Evolutionary conservation across 192 early-diverging fungal species (phyloP).

Genomic region (Radiomyces spectabilis): DNA sequence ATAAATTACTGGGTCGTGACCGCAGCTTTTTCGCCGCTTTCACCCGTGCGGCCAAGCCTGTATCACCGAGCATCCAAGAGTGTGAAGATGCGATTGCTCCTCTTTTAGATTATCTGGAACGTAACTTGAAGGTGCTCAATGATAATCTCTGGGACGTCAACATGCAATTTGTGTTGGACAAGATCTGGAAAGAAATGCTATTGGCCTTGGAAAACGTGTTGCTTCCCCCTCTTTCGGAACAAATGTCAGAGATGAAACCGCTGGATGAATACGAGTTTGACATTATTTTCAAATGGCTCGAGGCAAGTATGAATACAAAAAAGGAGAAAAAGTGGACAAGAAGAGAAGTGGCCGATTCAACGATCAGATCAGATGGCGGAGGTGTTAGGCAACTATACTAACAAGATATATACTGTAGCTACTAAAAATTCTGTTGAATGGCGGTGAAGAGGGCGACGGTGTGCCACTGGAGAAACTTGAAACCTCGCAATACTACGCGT

Average conservation of each 20-base stretch:
- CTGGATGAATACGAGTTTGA: constrained; percentile 57
- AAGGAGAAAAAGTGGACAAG: no score
- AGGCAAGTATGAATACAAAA: constrained; percentile 22
- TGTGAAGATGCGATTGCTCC: constrained; percentile 64
- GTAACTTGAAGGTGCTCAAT: constrained; percentile 57
- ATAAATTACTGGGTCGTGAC: constrained; percentile 37
- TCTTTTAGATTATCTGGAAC: constrained; percentile 74
- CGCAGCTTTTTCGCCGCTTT: constrained; percentile 38
- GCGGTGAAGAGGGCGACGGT: constrained; percentile 62
- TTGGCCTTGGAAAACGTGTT: constrained; percentile 57
- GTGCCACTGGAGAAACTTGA: constrained; percentile 53
- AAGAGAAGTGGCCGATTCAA: no score
- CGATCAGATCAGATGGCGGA: no score
- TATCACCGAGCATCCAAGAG: constrained; percentile 32
- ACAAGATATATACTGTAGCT: constrained; percentile 30
- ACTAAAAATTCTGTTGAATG: constrained; percentile 68
- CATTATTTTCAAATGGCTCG: constrained; percentile 62
- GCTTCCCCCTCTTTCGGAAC: constrained; percentile 58
- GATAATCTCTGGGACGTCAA: constrained; percentile 60
- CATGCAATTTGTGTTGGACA: constrained; percentile 56
- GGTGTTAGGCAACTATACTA: not conserved
- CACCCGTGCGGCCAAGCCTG: constrained; percentile 19
- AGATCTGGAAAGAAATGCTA: constrained; percentile 71
- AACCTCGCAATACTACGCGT: constrained; percentile 55
- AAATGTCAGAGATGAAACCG: constrained; percentile 45